These are phyloP conservation scores for Ananas comosus DNA, from an alignment of 176 grass and related monocot genomes.

Conservation along the genomic window DNA sequence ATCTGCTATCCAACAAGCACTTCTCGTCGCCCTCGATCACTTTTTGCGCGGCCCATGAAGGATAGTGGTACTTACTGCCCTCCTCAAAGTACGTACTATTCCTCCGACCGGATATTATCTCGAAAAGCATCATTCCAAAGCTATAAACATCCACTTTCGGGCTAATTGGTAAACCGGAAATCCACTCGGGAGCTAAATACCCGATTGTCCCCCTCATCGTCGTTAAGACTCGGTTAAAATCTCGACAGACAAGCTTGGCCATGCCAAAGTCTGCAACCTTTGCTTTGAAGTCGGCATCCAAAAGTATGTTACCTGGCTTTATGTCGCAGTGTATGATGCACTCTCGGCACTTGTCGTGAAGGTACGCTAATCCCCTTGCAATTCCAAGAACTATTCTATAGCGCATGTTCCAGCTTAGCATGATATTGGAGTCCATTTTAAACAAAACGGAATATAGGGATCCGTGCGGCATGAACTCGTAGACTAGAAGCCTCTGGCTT, in stretches of 20 bases:
- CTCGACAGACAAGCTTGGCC: constrained; percentile 64
- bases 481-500: too few species aligned
- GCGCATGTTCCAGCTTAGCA: constrained; percentile 43
- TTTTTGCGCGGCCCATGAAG: too few species aligned
- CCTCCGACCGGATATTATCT: too few species aligned
- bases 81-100: too few species aligned
- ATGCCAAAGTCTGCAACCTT: constrained; percentile 80
- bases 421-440: constrained; percentile 17
- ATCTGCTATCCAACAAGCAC: too few species aligned
- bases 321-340: constrained; percentile 93
- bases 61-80: too few species aligned
- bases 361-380: constrained; percentile 64
- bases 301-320: constrained; percentile 81
- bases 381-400: constrained; percentile 68
- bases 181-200: constrained; percentile 85
- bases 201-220: constrained; percentile 87
- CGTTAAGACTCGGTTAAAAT: constrained; percentile 77
- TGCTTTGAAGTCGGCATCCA: constrained; percentile 56
- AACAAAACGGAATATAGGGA: constrained; percentile 20
- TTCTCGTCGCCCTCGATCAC: too few species aligned
- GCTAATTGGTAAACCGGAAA: constrained; percentile 54
- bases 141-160: constrained; percentile 63
- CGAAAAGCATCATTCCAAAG: too few species aligned
- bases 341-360: constrained; percentile 71
- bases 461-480: too few species aligned